phyloP scores from a whole-genome alignment of 176 grass and related monocot genomes.

The Eremochloa ophiuroides region DNA sequence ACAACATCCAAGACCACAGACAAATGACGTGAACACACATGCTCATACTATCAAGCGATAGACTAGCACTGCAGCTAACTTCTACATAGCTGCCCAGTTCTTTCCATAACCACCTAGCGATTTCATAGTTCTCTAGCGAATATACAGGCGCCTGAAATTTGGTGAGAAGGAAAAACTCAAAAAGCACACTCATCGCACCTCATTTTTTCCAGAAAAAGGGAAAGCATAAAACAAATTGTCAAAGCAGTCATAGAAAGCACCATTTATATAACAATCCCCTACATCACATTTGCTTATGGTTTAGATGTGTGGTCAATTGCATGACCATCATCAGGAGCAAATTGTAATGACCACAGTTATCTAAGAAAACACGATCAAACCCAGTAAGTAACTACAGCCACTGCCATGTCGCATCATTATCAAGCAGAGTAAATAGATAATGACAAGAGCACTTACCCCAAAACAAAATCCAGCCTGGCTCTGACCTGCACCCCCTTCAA shows the following conservation, averaged over 20 bases:
- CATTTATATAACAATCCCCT: background rate
- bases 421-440: background rate
- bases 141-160: background rate
- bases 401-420: background rate
- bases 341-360: background rate
- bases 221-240: background rate
- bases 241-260: background rate
- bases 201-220: background rate
- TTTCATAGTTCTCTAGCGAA: background rate
- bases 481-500: constrained; percentile 17
- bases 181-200: background rate
- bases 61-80: background rate
- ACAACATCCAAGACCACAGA: background rate
- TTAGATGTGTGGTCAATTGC: background rate
- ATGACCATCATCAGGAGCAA: background rate
- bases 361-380: background rate
- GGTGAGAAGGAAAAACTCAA: background rate
- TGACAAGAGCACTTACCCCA: constrained; percentile 48
- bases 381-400: background rate
- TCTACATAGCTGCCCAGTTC: background rate
- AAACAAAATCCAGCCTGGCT: constrained; percentile 51
- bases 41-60: background rate
- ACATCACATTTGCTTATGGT: background rate
- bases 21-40: background rate
- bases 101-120: background rate